Conservation (phyloP, 139 green algal genomes). For the Trebouxia sp. region DNA sequence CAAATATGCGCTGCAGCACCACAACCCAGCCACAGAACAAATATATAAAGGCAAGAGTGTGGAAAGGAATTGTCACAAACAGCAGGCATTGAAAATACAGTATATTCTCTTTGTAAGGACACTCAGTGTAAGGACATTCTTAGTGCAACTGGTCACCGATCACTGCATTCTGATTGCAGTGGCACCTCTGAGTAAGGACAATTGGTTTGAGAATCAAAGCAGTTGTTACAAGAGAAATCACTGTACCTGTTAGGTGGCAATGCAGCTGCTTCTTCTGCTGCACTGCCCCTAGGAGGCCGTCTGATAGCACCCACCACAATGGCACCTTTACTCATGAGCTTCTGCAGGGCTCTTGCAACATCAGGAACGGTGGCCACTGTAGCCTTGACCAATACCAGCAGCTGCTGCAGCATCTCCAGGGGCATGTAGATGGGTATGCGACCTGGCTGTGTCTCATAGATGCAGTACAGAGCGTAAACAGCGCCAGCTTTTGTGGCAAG, state of each 20-base stretch:
- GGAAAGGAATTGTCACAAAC: no score
- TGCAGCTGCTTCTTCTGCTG: not conserved
- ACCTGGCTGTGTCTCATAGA: slow-evolving; percentile 14
- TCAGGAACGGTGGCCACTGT: not conserved
- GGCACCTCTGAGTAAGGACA: no score
- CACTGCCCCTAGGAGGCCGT: not conserved
- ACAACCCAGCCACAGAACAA: no score
- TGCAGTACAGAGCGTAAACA: not conserved
- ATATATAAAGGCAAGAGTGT: no score
- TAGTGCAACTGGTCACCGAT: no score
- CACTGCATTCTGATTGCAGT: no score
- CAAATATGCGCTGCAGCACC: no score
- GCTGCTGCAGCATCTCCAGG: not conserved
- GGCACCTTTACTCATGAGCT: not conserved
- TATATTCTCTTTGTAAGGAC: no score
- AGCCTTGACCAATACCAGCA: not conserved
- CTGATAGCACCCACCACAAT: not conserved
- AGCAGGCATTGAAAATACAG: no score
- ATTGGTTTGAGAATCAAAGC: no score
- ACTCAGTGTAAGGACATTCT: no score
- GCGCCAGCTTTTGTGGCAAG: not conserved
- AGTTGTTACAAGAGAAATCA: no score
- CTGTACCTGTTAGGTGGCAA: not conserved
- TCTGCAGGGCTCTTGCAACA: not conserved
- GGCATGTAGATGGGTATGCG: not conserved